Percentiles rank a stretch among this genome's conserved stretches.
phyloP scores from a whole-genome alignment of 306 rosid species.

The Vigna nakashimae region DNA sequence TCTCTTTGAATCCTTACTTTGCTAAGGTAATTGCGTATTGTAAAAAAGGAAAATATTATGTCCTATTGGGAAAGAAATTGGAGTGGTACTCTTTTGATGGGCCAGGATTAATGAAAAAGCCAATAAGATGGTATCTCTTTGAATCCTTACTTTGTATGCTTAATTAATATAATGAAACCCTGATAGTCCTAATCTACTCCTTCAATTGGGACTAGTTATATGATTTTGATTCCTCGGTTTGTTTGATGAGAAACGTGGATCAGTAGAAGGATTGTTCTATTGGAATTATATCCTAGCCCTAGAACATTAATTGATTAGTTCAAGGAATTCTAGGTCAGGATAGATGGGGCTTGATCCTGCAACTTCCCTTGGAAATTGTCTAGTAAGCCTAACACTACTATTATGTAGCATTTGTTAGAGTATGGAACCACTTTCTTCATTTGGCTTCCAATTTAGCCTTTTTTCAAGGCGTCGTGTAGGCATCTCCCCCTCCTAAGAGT shows the following conservation, averaged over 20 bases:
- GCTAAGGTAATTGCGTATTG: too few species aligned
- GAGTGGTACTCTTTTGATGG: too few species aligned
- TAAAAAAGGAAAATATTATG: too few species aligned
- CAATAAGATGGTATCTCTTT: too few species aligned
- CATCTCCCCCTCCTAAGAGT: background rate
- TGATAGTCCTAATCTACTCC: too few species aligned
- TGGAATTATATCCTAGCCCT: background rate
- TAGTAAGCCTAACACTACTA: background rate
- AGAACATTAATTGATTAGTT: background rate
- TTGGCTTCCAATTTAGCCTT: background rate
- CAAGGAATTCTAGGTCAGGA: background rate
- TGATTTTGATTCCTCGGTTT: background rate
- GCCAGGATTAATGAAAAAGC: too few species aligned
- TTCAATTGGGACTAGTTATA: too few species aligned
- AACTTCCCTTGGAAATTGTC: background rate
- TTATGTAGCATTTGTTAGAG: background rate
- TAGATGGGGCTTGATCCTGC: background rate
- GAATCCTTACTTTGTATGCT: too few species aligned
- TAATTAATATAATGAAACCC: too few species aligned
- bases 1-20: too few species aligned
- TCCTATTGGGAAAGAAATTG: too few species aligned
- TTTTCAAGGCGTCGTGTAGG: background rate
- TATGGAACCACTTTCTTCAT: background rate
- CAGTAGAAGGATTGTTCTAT: background rate
- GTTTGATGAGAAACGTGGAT: background rate